A percentile compares a stretch with the other conserved stretches of the same genome.
Conservation (phyloP, 2,329 filamentous ascomycete species). For the Claviceps arundinis region DNA sequence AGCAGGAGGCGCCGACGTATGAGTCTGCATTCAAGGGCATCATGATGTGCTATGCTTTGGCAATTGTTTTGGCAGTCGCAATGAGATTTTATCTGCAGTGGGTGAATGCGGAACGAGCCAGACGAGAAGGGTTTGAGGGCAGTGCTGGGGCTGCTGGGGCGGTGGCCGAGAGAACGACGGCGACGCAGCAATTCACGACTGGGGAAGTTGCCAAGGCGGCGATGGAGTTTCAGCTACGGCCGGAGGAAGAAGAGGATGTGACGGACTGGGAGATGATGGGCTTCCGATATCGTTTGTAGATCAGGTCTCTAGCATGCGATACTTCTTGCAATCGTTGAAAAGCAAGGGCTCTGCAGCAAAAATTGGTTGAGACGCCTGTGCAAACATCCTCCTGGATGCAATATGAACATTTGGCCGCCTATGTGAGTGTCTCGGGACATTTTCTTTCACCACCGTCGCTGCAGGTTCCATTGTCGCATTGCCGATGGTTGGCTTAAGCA, state of each 20-base stretch:
- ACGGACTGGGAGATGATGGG: conserved; percentile 47
- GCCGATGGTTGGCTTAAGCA: no score
- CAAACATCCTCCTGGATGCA: no score
- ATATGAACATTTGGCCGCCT: no score
- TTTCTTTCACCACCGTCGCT: no score
- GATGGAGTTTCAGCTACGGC: conserved; percentile 23
- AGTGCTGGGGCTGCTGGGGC: conserved; percentile 28
- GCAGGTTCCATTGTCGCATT: no score
- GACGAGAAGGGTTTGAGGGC: conserved; percentile 30
- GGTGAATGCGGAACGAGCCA: conserved; percentile 28
- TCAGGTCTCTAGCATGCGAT: no score
- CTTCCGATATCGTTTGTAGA: conserved; percentile 42
- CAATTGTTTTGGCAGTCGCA: conserved; percentile 27
- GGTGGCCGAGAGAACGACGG: conserved; percentile 23
- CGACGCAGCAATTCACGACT: conserved; percentile 11
- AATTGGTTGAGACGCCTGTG: no score
- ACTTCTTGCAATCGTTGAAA: no score
- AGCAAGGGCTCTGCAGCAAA: no score
- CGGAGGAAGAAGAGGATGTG: conserved; percentile 40
- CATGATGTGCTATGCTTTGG: conserved; percentile 41
- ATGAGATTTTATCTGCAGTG: conserved; percentile 35
- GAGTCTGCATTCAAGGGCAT: conserved; percentile 41
- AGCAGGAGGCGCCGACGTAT: conserved; percentile 36
- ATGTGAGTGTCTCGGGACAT: no score
- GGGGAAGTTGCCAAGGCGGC: conserved; percentile 18